These are phyloP conservation scores for Eucalyptus curtisii DNA, from an alignment of 345 rosid genomes.

Conservation along the genomic window DNA sequence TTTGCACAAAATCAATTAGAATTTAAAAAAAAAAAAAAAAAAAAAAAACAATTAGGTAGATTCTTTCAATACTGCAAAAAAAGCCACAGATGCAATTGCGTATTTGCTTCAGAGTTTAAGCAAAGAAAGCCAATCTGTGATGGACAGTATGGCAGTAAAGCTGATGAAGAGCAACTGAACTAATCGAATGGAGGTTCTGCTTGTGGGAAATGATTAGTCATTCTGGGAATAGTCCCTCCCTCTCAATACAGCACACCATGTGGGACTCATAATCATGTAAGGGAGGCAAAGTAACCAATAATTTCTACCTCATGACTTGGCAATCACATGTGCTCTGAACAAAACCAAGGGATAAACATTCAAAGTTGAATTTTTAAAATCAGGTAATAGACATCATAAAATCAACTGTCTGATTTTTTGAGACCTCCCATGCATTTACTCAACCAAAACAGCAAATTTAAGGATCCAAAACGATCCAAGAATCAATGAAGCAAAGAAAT, in stretches of 20 bases:
- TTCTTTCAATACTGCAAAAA: background rate
- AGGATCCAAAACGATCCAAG: background rate
- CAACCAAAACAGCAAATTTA: background rate
- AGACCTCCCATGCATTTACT: background rate
- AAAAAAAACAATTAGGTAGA: background rate
- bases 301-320: background rate
- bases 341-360: background rate
- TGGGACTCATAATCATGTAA: background rate
- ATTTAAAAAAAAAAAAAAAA: too few relatives aligned
- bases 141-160: background rate
- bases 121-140: background rate
- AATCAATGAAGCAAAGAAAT: background rate
- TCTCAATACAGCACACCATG: background rate
- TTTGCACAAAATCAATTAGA: background rate
- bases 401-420: background rate
- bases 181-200: background rate
- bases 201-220: background rate
- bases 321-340: background rate
- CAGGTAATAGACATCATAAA: background rate
- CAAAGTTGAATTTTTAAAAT: background rate
- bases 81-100: background rate
- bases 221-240: background rate
- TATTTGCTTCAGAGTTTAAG: background rate
- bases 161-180: background rate
- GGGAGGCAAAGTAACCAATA: background rate